phyloP scores from a whole-genome alignment of 2,329 filamentous ascomycete genomes.

The Paecilomyces variotii region DNA sequence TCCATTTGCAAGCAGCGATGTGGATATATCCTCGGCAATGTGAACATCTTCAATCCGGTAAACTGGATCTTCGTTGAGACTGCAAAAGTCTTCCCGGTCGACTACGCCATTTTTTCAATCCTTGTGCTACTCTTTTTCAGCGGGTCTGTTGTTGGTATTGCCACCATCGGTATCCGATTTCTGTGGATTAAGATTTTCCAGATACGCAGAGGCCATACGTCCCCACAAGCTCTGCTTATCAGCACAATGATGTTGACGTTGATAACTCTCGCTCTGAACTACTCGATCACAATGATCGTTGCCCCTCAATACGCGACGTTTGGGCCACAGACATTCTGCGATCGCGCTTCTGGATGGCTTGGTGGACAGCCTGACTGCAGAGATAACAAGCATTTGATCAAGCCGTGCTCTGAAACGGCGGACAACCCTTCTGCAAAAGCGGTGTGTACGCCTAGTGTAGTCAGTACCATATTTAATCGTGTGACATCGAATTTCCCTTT shows the following conservation, averaged over 20 bases:
- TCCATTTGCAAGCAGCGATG: slow-evolving; percentile 85
- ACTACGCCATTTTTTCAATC: slow-evolving; percentile 83
- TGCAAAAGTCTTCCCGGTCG: slow-evolving; percentile 77
- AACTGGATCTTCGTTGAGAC: slow-evolving; percentile 83
- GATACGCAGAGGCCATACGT: slow-evolving; percentile 80
- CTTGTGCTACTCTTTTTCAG: slow-evolving; percentile 82
- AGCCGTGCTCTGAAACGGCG: slow-evolving; percentile 71
- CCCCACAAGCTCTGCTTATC: slow-evolving; percentile 83
- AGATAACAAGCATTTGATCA: slow-evolving; percentile 57
- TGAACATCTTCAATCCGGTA: slow-evolving; percentile 90
- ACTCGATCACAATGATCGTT: slow-evolving; percentile 84
- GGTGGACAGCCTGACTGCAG: slow-evolving; percentile 69
- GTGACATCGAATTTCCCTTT: slow-evolving; percentile 91
- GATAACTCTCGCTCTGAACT: slow-evolving; percentile 86
- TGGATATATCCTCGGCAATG: slow-evolving; percentile 80
- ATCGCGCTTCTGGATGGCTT: slow-evolving; percentile 55
- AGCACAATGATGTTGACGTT: slow-evolving; percentile 85
- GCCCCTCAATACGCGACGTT: slow-evolving; percentile 93
- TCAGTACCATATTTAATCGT: slow-evolving; percentile 87
- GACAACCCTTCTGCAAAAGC: slow-evolving; percentile 62
- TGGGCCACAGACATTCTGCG: slow-evolving; percentile 90
- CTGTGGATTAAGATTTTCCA: slow-evolving; percentile 91
- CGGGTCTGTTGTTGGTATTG: slow-evolving; percentile 78
- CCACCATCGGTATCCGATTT: slow-evolving; percentile 85
- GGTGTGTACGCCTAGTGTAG: slow-evolving; percentile 84